Evolutionary conservation across 192 early-diverging fungal genomes (phyloP), one percentile per base, ranked within the genome.

Genomic region (Entomortierella beljakovae): DNA sequence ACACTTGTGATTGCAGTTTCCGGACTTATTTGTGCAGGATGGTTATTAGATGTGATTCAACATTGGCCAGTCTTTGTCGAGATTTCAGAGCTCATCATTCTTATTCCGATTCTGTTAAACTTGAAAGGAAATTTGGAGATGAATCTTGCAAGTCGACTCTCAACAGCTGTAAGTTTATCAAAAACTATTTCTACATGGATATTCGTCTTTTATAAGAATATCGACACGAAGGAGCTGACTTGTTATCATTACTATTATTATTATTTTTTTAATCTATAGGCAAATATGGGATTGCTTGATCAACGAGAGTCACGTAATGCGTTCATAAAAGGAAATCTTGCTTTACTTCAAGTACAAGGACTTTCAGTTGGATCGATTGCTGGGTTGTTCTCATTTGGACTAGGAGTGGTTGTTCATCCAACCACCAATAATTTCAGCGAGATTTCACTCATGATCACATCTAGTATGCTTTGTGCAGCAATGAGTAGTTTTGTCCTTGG

Each of bases 111-210:
- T 32, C 70, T 97, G 13, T 73, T 97, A 32, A 95, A 95, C 68
- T 80, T 97, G 22, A 97, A 97, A 64, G 94, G 96, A 59, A 97
- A 96, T 80, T 86, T 96, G 16, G 96, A 97, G 71, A 92, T 96
- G 85, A 97, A 94, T 54, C 85, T 97, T 58, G 92, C 93, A 7
- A 89, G 95, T n/a, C 88, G 95, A 9, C 82, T 97, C 22, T 92
- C 94, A 2, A 96, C 95, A 10, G 88, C 84, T 63, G 83, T 92
- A 80, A 90, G 80, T 40, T 40, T 6, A 13, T n/a, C n/a, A n/a
- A n/a, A n/a, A n/a, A n/a, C n/a, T n/a, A n/a, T n/a, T n/a, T n/a
- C n/a, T n/a, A n/a, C n/a, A n/a, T n/a, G n/a, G n/a, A n/a, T n/a
- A n/a, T n/a, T n/a, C n/a, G n/a, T n/a, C n/a, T n/a, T n/a, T n/a